Evolutionary conservation across 192 early-diverging fungal species (phyloP).

Genomic region (Pilaira anomala): DNA sequence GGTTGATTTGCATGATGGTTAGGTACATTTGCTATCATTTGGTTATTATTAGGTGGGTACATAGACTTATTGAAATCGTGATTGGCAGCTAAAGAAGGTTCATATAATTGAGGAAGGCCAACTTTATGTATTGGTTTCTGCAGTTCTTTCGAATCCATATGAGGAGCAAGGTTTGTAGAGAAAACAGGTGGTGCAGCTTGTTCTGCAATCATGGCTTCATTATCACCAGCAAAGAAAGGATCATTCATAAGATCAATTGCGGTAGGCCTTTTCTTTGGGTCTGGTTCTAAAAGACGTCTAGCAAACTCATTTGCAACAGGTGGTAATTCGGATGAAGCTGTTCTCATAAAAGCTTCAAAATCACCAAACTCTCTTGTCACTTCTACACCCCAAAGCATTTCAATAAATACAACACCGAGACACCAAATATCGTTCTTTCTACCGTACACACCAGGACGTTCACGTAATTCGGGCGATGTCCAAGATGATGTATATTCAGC

Average conservation of each 20-base stretch:
- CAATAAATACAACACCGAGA: slow-evolving; percentile 59
- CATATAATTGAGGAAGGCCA: neutral
- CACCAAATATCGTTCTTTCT: slow-evolving; percentile 79
- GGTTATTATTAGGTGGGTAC: neutral
- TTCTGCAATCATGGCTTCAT: neutral
- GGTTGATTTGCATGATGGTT: neutral
- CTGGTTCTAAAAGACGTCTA: slow-evolving; percentile 57
- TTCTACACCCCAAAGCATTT: slow-evolving; percentile 70
- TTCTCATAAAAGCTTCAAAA: slow-evolving; percentile 47
- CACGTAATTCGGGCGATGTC: slow-evolving; percentile 60
- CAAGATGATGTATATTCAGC: slow-evolving; percentile 21
- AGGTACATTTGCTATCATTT: neutral
- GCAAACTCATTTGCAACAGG: slow-evolving; percentile 48
- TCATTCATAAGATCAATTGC: slow-evolving; percentile 72
- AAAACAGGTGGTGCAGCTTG: slow-evolving; percentile 6
- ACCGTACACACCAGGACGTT: slow-evolving; percentile 56
- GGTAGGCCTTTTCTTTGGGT: slow-evolving; percentile 68
- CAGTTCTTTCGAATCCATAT: slow-evolving; percentile 1
- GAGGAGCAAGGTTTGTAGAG: neutral
- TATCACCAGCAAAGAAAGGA: slow-evolving; percentile 61
- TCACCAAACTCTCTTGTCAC: slow-evolving; percentile 48
- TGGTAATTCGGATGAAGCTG: slow-evolving; percentile 48
- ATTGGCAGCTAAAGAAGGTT: slow-evolving; percentile 3
- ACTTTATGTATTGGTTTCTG: neutral
- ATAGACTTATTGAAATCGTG: neutral